Evolutionary conservation across 768 basidiomycete genomes (phyloP), one percentile per base, ranked within the genome.

Genomic region (Candolleomyces efflorescens): DNA sequence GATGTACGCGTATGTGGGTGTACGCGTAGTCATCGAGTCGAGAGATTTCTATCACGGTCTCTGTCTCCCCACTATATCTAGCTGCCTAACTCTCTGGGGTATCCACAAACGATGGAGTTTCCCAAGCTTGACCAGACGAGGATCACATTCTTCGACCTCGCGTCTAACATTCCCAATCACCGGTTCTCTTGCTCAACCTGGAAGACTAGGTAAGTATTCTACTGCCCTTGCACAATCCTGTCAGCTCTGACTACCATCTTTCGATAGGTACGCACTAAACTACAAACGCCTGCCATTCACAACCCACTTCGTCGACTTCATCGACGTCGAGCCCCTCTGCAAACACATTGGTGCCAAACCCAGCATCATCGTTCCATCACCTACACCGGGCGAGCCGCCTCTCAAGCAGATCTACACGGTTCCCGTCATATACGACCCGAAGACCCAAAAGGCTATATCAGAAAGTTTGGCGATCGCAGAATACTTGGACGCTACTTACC

Each of bases 401-500:
- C 5, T 17, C 10, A 43, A 18, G 18, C 24, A 32, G 3, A 58
- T 59, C 27, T 77, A 77, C 65, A 81, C 77, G 13, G 60, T 79
- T 0, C 80, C 81, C 3, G 63, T 74, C 32, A 77, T 83, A 53
- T 65, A 73, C 52, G 80, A 82, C 64, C 71, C 72, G 0, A 61
- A 63, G 47, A 76, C 78, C 22, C 63, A 66, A 6, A 58, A 59
- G 0, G 49, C 65, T 9, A 45, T 80, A 23, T 55, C 69, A 10
- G 76, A 82, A 15, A 78, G 78, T 0, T 56, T 68, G 26, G 61
- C 54, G 51, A 81, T 81, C 55, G 78, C 72, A 0, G 58, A 70
- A 12, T 79, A 82, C 63, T 67, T 81, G 49, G 80, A 81, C 48
- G 66, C 69, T 2, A 64, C 67, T 1, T 81, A 77, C 66, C 74